Evolutionary conservation across 257 asterid species (phyloP).

Genomic region (Echium plantagineum): DNA sequence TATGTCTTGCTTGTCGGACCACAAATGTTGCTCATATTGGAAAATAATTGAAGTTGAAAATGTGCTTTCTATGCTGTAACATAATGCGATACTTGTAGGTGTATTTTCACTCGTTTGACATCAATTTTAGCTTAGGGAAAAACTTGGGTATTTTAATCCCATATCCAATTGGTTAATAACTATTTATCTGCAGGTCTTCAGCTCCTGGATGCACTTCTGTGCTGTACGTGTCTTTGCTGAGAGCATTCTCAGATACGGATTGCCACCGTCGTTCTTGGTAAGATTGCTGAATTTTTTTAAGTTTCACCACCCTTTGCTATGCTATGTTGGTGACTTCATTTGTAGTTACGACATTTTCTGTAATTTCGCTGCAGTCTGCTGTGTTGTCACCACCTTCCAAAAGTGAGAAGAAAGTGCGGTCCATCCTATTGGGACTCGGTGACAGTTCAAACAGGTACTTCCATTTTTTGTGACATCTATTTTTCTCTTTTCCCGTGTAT

Average conservation of each 20-base stretch:
- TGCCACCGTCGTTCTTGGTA: constrained; percentile 71
- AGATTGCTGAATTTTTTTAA: constrained; percentile 1
- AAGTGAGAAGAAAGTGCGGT: constrained; percentile 83
- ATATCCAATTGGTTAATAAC: neutral
- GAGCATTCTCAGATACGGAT: constrained; percentile 86
- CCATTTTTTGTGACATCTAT: constrained; percentile 8
- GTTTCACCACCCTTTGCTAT: neutral
- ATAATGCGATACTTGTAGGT: no score
- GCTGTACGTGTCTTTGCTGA: constrained; percentile 81
- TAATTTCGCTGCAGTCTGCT: constrained; percentile 44
- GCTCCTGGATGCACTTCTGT: constrained; percentile 96
- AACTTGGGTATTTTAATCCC: neutral
- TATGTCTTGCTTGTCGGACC: no score
- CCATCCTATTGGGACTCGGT: constrained; percentile 61
- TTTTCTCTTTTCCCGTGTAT: neutral
- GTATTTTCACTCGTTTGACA: no score
- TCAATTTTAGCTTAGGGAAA: neutral
- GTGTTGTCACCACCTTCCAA: constrained; percentile 70
- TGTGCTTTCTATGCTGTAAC: neutral
- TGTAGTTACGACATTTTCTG: neutral
- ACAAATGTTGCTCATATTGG: no score
- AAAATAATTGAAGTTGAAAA: no score
- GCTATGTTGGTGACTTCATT: neutral
- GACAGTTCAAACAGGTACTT: constrained; percentile 61
- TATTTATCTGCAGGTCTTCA: constrained; percentile 51